Base-by-base conservation (phyloP, 768 basidiomycete species). In the Termitomyces sp. region DNA sequence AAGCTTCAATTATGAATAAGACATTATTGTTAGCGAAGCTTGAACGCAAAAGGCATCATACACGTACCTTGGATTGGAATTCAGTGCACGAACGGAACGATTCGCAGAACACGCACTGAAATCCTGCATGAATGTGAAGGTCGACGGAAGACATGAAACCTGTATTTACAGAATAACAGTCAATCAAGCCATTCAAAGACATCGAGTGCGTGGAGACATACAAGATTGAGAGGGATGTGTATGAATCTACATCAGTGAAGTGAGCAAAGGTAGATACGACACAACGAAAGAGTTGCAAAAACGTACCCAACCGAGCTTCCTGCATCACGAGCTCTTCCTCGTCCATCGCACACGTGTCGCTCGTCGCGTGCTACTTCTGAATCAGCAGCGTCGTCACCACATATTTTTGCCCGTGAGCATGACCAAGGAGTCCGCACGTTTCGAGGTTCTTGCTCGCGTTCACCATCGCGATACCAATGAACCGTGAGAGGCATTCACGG, bases 131-230 rank as follows among this genome's bases (percentile, higher is more conserved):
- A 2, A 93, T 95, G 63, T 97, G 93, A 21, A 97, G 69, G 67
- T 96, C 93, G 17, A 95, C 86, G 7, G 93, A 95, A 6, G 93
- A 94, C 89, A 96, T 93, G 73, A 97, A 97, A 68, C 85, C 85
- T 87, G 57, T 2, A 7, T 28, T 3, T 28, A 28, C 28, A 4
- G 7, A 4, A 28, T 4, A 28, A n/a, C n/a, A n/a, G n/a, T 28
- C 28, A 28, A 28, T 7, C 5, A 28, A 7, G 7, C 28, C 3
- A 28, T 28, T 1, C 28, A 28, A 28, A 28, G 3, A 28, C 28
- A 28, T 28, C 28, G 30, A 32, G 17, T 9, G 26, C 28, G 28
- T 7, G 28, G 4, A 75, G n/a, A n/a, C n/a, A n/a, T n/a, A n/a
- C n/a, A n/a, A n/a, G n/a, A n/a, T n/a, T n/a, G n/a, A n/a, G n/a